Conservation (phyloP, 768 basidiomycete species). For the Calocybe indica region DNA sequence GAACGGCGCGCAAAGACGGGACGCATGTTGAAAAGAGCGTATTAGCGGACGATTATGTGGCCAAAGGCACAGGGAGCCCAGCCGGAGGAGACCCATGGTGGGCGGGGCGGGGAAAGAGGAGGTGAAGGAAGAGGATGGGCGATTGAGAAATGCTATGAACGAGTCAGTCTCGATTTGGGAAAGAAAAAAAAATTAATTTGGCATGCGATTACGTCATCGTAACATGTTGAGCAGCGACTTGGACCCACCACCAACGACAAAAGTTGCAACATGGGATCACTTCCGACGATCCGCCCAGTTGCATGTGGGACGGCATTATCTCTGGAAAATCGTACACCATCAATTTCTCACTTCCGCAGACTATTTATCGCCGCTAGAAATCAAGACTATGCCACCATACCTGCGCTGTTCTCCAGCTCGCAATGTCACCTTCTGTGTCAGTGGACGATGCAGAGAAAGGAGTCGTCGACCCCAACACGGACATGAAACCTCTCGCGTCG, state of each 20-base stretch:
- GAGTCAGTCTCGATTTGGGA: too few relatives aligned
- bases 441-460: conserved; percentile 35
- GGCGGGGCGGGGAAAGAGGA: neutral
- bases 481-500: too few relatives aligned
- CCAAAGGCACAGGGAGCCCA: conserved; percentile 32
- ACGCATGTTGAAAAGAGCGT: conserved; percentile 49
- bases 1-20: conserved; percentile 27
- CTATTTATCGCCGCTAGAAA: conserved; percentile 10
- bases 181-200: too few relatives aligned
- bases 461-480: conserved; percentile 2
- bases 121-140: neutral
- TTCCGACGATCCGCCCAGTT: too few relatives aligned
- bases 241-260: too few relatives aligned
- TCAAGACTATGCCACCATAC: conserved; percentile 1
- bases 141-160: neutral
- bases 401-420: neutral
- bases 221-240: too few relatives aligned
- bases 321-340: too few relatives aligned
- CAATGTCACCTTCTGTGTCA: conserved; percentile 14
- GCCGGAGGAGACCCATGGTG: conserved; percentile 37
- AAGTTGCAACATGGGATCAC: too few relatives aligned
- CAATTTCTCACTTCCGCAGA: too few relatives aligned
- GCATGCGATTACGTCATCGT: too few relatives aligned
- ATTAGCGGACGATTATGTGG: conserved; percentile 23
- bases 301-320: too few relatives aligned